Base-by-base conservation (phyloP, 2,329 filamentous ascomycete genomes). In the Apiospora kogelbergensis region DNA sequence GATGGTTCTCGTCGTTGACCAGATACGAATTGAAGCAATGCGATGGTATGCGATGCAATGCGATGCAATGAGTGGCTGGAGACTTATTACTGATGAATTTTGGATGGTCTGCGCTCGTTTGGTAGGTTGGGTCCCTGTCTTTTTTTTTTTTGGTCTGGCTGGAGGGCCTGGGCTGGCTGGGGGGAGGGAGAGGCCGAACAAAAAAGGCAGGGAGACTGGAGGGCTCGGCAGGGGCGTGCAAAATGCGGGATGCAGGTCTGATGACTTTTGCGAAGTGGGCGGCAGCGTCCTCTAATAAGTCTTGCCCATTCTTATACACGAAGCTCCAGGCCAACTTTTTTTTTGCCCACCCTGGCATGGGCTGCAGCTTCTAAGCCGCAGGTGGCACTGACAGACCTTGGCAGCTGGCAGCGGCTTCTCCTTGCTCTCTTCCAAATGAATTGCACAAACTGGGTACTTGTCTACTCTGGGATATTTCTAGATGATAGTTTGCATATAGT, bases 191-290 rank as follows among this genome's bases (percentile, higher is more conserved):
- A 63, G 66, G 37, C 67, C 44, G 68, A 37, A 48, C 42, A 41
- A 24, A 40, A 57, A 41, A 46, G 53, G 42, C 66, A 41, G 68
- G 68, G 30, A 46, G 41, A 46, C 65, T 45, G 24, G 67, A 53
- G 46, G 57, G 69, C 46, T 67, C 41, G 64, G 63, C 63, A 46
- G 53, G 53, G 60, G 48, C 63, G 24, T 63, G 66, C 46, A 60
- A 65, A 68, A 65, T 63, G 69, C 67, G 65, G 63, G 69, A 70
- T 70, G 70, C 69, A 70, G 70, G 70, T 71, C 68, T 71, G 70
- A 70, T 68, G 68, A 70, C 68, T 70, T 71, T 71, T 67, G 69
- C 69, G 67, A 71, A 71, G 70, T 71, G 70, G 70, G 70, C 70
- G 69, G 69, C 66, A 66, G 67, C 64, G 70, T 65, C 69, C 70